Base-by-base conservation (phyloP, 306 rosid genomes). In the Cucurbita maxima region DNA sequence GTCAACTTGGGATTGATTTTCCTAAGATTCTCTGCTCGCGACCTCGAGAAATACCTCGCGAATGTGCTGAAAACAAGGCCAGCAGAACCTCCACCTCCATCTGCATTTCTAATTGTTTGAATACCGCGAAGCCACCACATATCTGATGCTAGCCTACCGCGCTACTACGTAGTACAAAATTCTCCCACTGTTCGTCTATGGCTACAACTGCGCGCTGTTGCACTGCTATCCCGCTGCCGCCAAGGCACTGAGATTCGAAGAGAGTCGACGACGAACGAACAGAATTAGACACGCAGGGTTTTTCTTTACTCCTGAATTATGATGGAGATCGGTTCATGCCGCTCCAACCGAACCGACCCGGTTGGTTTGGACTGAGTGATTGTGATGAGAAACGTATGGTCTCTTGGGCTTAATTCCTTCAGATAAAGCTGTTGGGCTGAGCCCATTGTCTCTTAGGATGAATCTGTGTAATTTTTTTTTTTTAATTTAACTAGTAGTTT, bases 1-100 rank as follows among this genome's bases (percentile, higher is more conserved):
- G 80, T 76, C 62, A 80, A 81, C 58, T 72, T 82, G 5, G 88
- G 88, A 44, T 85, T 82, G 34, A 85, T 82, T 18, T 85, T 85
- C 59, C 88, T 76, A 44, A 85, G 64, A 78, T 85, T 85, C 75
- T 85, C 86, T 3, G 80, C 86, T 1, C 88, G 81, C 51, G 71
- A 67, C 25, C 82, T 74, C 8, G 86, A 84, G 77, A 84, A 84
- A 73, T 66, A 70, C 80, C 88, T 79, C 34, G 77, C 71, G 6
- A 84, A 74, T 61, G 74, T 71, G 51, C 13, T 30, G 37, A 41
- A 71, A 6, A 15, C 20, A 8, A 38, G 61, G 60, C 36, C 59
- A 8, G 56, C 3, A 41, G 53, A 55, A 64, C 40, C 13, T 55
- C 56, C 18, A 6, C 75, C 48, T 41, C 68, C 76, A 40, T 40